Evolutionary conservation across 305 asterid genomes (phyloP).

Genomic region (Fraxinus velutina): DNA sequence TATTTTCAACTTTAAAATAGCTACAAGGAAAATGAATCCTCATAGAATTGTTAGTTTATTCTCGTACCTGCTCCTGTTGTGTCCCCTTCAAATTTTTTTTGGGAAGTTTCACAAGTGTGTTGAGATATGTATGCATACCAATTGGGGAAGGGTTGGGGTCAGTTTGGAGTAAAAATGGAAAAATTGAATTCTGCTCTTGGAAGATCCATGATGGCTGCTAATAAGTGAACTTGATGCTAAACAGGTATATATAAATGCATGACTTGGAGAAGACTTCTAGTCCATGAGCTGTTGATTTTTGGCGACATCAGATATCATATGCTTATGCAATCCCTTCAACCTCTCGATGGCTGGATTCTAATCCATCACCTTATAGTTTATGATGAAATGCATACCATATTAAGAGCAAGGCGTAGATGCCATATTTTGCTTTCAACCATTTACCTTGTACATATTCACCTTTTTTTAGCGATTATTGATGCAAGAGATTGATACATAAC

Average conservation of each 20-base stretch:
- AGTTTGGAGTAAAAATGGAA: neutral
- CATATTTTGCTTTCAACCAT: neutral
- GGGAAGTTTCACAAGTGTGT: neutral
- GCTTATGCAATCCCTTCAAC: slow-evolving; percentile 12
- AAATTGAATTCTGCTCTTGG: neutral
- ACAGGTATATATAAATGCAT: slow-evolving; percentile 3
- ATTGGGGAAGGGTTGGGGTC: neutral
- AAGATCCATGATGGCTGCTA: neutral
- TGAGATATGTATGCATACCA: neutral
- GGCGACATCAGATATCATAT: neutral
- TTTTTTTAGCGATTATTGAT: neutral
- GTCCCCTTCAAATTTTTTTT: neutral
- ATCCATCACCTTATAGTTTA: neutral
- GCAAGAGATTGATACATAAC: neutral
- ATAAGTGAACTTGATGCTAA: neutral
- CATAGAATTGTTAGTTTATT: neutral
- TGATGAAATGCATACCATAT: neutral
- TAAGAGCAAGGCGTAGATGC: neutral
- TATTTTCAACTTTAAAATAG: neutral
- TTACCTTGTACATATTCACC: neutral
- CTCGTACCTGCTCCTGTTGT: neutral
- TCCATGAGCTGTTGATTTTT: slow-evolving; percentile 24
- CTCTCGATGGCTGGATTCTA: slow-evolving; percentile 13
- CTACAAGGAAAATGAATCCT: neutral
- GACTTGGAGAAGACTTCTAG: slow-evolving; percentile 1